Evolutionary conservation across 129 eudicot species (phyloP), one percentile per base, ranked within the genome.

Genomic region (Escallonia herrerae): DNA sequence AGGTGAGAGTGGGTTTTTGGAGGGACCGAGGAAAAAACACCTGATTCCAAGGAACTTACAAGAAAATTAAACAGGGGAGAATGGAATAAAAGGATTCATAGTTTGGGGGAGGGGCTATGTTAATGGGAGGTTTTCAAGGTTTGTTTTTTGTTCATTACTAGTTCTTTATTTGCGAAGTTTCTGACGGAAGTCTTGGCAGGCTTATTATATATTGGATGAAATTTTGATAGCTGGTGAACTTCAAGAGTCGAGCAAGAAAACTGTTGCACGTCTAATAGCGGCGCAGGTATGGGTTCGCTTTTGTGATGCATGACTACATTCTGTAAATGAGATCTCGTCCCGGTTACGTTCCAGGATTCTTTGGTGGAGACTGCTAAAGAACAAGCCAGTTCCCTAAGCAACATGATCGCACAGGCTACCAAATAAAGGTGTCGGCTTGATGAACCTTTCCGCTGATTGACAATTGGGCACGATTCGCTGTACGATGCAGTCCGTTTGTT

Each of bases 221-320:
- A 76, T 87, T 65, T 60, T 91, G 56, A 91, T 91, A 55, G 96
- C 96, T 46, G 97, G 97, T 72, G 97, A 91, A 78, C 96, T 91
- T 67, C 97, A 87, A 72, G 97, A 91, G 72, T 87, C 97, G 15
- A 91, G 96, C 82, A 91, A 91, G 87, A 91, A 87, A 80, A 77
- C 95, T 2, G 91, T 91, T 73, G 90, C 88, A 43, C 97, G 93
- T 62, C 65, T 90, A 76, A 77, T 90, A 33, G 95, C 91, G 46
- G 74, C 95, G 15, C 97, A 90, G 93, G 95, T 90, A 70, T 7
- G 60, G 10, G 43, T 53, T 15, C 61, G 14, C n/a, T 9, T 44
- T 7, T 15, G 0, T 64, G 8, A 7, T 44, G 57, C 63, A 65
- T 58, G 10, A 4, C 1, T 58, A 11, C 5, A 39, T 3, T 13